phyloP scores from a whole-genome alignment of 305 asterid genomes.

The Solanum aculeatissimum region DNA sequence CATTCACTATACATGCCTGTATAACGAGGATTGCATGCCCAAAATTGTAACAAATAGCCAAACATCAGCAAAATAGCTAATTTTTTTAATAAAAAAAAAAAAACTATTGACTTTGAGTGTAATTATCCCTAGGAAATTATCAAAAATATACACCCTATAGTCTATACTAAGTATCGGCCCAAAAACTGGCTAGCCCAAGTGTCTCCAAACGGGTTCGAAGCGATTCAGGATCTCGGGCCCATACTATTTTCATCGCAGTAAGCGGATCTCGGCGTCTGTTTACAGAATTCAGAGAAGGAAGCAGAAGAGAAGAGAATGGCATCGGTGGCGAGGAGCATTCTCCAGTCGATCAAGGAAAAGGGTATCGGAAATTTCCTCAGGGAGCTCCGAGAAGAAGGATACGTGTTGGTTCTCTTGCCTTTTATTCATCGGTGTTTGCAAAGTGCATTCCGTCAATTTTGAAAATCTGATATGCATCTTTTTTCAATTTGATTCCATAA shows the following conservation, averaged over 20 bases:
- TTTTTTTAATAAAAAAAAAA: no score
- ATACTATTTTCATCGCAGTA: background rate
- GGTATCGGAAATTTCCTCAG: constrained; percentile 57
- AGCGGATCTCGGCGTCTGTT: background rate
- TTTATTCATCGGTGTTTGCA: background rate
- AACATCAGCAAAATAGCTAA: no score
- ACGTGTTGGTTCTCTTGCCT: constrained; percentile 29
- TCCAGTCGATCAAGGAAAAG: constrained; percentile 59
- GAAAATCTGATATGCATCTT: background rate
- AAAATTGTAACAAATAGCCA: no score
- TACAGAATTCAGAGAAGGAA: background rate
- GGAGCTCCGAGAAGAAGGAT: constrained; percentile 77
- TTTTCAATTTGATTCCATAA: background rate
- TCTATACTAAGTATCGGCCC: background rate
- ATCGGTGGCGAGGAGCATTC: constrained; percentile 54
- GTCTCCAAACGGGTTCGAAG: background rate
- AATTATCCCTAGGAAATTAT: no score
- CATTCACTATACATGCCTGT: no score
- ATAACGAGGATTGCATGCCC: no score
- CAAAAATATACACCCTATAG: no score
- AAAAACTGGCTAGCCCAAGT: background rate
- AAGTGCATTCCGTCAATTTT: background rate
- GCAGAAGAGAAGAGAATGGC: constrained; percentile 37
- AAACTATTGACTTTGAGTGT: no score
- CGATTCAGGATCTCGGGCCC: background rate